Base-by-base conservation (phyloP, 2,329 filamentous ascomycete species). In the Nectriaceae sp. region DNA sequence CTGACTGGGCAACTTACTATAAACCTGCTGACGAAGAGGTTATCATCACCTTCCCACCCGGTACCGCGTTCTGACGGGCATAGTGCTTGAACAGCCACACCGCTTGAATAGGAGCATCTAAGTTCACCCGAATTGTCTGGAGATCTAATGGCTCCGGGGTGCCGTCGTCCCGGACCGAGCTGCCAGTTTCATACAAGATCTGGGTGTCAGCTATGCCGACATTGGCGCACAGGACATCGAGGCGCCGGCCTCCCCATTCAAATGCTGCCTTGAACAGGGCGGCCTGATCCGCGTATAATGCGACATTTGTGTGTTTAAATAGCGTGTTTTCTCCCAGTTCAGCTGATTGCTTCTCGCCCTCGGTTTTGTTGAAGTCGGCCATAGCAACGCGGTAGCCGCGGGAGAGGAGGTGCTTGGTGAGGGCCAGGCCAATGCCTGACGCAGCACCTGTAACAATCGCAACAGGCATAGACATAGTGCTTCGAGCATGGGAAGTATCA, bases 131-230 rank as follows among this genome's bases (percentile, higher is more conserved):
- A n/a, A n/a, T n/a, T n/a, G n/a, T n/a, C n/a, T n/a, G n/a, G n/a
- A n/a, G n/a, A n/a, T n/a, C n/a, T n/a, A n/a, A n/a, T n/a, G n/a
- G n/a, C n/a, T n/a, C n/a, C n/a, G n/a, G n/a, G n/a, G n/a, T n/a
- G n/a, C n/a, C n/a, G n/a, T n/a, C n/a, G n/a, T n/a, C n/a, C n/a
- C n/a, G n/a, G n/a, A n/a, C n/a, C n/a, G n/a, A n/a, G n/a, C n/a
- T n/a, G n/a, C n/a, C n/a, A n/a, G n/a, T 44, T 5, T 44, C 40
- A 18, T 48, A 48, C 21, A 48, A 29, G 20, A 36, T 44, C 20
- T 48, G 46, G 24, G 36, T 22, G 36, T 48, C 46, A 3, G 36
- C 46, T 8, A 48, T 36, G 13, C 46, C 46, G 2, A 42, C 46
- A 18, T 48, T 48, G 16, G 46, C 46, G 8, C 36, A 35, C 4